Evolutionary conservation across 2,329 filamentous ascomycete genomes (phyloP), one percentile per base, ranked within the genome.

Genomic region (Hypoxylon sp.): DNA sequence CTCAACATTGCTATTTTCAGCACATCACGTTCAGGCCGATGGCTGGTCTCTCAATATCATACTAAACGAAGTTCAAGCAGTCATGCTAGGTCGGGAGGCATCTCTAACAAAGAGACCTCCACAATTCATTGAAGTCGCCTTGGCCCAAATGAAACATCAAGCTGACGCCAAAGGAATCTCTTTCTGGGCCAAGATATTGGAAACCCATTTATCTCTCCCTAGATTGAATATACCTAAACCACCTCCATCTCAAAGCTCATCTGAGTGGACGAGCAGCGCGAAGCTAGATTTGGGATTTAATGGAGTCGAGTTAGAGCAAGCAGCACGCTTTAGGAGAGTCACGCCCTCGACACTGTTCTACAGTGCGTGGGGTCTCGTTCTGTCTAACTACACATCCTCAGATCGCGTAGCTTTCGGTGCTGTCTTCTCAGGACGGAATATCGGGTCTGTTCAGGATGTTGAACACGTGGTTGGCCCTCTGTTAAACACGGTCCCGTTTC

Each of bases 361-460:
- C 22, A 19, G 37, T 13, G 61, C 61, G 13, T 64, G 61, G 61
- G 61, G 61, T 29, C 26, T 64, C 13, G 61, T 64, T 9, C 19
- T 64, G 35, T 64, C 61, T 6, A 64, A 59, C 29, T 59, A 64
- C 47, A 58, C 44, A 22, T 64, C 53, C 5, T 64, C 61, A 13
- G 53, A 64, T 50, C 53, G 33, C 13, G 61, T 64, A n/a, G 62
- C 55, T 13, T 65, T 65, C 37, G 62, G 62, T 47, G 62, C 48
- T 19, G 55, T 65, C 6, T 60, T 65, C 42, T 65, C 54, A 24
- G 62, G 62, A 39, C 62, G 62, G 9, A 52, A 42, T 19, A 17
- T 42, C n/a, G 39, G n/a, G n/a, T 42, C n/a, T 4, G n/a, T 42
- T n/a, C 5, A 19, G 10, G 39, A 19, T 10, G 5, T 42, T 9